These are phyloP conservation scores for Xylaria sp. DNA, from an alignment of 2,329 filamentous ascomycete species.

Conservation along the genomic window DNA sequence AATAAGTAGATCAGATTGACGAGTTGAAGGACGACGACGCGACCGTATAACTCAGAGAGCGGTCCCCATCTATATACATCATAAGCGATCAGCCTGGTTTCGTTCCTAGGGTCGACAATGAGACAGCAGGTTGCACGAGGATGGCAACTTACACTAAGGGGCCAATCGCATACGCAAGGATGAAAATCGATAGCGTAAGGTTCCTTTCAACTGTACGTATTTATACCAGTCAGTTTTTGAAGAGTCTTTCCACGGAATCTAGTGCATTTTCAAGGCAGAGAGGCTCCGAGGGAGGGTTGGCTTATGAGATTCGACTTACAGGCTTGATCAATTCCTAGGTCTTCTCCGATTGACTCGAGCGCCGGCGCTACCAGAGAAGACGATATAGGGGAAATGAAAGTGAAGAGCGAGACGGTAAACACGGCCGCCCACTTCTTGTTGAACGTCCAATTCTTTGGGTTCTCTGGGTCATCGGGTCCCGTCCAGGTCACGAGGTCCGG, in stretches of 20 bases:
- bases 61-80: conserved; percentile 55
- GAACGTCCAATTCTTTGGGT: conserved; percentile 66
- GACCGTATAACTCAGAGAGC: conserved; percentile 66
- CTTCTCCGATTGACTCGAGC: conserved; percentile 62
- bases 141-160: conserved; percentile 56
- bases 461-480: conserved; percentile 62
- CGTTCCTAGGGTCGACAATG: background rate
- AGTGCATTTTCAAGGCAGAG: background rate
- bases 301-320: conserved; percentile 40
- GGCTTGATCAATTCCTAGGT: conserved; percentile 62
- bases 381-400: conserved; percentile 69
- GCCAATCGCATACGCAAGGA: conserved; percentile 64
- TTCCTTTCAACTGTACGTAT: conserved; percentile 52
- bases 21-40: conserved; percentile 64
- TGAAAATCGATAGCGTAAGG: conserved; percentile 61
- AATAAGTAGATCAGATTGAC: conserved; percentile 61
- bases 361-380: conserved; percentile 68
- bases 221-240: conserved; percentile 19
- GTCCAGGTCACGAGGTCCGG: conserved; percentile 62
- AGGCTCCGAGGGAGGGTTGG: background rate
- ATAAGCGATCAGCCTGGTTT: conserved; percentile 8
- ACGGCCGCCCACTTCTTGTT: conserved; percentile 68
- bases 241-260: background rate
- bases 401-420: conserved; percentile 66
- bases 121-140: background rate